Percentiles rank a stretch among this genome's conserved stretches.
Conservation (phyloP, 495 filamentous ascomycete species). For the Neurospora sublineolata region DNA sequence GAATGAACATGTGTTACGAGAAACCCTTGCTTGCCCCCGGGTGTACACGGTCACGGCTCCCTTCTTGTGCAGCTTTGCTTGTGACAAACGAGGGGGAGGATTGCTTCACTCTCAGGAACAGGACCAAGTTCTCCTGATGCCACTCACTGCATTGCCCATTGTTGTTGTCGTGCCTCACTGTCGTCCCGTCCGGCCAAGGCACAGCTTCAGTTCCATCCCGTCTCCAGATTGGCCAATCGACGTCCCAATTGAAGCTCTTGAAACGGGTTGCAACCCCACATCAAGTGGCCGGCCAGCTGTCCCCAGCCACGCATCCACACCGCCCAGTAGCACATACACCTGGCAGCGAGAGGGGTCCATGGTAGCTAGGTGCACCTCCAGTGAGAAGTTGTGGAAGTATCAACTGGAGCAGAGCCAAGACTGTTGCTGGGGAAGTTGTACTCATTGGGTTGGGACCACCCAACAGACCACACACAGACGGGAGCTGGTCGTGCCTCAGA, state of each 20-base stretch:
- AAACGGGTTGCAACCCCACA: not conserved
- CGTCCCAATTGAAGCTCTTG: not conserved
- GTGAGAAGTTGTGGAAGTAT: not conserved
- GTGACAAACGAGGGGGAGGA: not conserved
- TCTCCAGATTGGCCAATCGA: not conserved
- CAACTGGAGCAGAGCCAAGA: not conserved
- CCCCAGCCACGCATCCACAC: not conserved
- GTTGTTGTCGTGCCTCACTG: not conserved
- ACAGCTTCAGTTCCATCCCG: not conserved
- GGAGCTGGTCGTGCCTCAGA: not conserved
- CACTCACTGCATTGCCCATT: not conserved
- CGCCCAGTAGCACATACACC: not conserved
- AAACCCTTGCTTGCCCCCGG: not conserved
- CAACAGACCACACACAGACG: not conserved
- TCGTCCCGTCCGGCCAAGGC: not conserved
- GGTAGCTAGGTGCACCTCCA: not conserved
- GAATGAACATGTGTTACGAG: not conserved
- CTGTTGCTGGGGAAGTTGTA: not conserved
- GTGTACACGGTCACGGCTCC: not conserved
- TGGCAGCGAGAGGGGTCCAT: not conserved
- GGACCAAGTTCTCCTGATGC: not conserved
- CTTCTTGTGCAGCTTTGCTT: not conserved
- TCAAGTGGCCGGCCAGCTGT: not conserved
- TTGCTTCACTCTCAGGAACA: not conserved
- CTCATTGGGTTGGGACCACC: not conserved